Percentiles rank a stretch among this genome's conserved stretches.
phyloP scores from a whole-genome alignment of 2,329 filamentous ascomycete species.

The Hypoxylon sp. region DNA sequence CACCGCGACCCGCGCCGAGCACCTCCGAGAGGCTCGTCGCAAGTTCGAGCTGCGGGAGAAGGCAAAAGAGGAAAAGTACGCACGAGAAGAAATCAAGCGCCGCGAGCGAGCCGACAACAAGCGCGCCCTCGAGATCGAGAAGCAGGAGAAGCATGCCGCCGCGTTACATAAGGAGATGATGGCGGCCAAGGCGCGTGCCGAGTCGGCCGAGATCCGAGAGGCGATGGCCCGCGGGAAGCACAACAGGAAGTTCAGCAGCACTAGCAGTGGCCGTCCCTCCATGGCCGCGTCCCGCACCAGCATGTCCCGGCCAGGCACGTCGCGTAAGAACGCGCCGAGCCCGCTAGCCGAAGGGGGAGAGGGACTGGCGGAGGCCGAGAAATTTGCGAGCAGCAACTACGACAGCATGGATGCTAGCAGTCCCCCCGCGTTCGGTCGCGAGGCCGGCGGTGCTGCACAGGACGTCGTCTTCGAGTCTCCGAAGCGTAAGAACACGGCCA shows the following conservation, averaged over 20 bases:
- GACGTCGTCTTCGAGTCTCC: constrained; percentile 58
- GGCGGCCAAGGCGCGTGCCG: constrained; percentile 56
- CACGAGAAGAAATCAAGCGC: constrained; percentile 67
- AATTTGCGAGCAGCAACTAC: constrained; percentile 62
- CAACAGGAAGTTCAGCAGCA: constrained; percentile 48
- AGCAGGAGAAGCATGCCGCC: constrained; percentile 60
- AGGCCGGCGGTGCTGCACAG: constrained; percentile 56
- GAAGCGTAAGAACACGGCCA: constrained; percentile 61
- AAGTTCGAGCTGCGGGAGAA: constrained; percentile 73
- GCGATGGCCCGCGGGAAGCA: constrained; percentile 49
- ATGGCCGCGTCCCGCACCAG: constrained; percentile 47
- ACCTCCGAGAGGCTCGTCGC: constrained; percentile 70
- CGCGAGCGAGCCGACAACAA: constrained; percentile 69
- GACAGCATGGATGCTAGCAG: constrained; percentile 53
- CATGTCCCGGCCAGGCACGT: constrained; percentile 45
- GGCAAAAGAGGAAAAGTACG: constrained; percentile 72
- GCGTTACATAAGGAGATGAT: constrained; percentile 60
- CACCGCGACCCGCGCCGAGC: constrained; percentile 64
- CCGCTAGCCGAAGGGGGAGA: constrained; percentile 33
- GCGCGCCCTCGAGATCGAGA: constrained; percentile 65
- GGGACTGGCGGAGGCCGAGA: constrained; percentile 53
- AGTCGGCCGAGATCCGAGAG: constrained; percentile 49
- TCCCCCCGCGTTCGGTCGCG: constrained; percentile 47
- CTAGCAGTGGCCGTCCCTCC: constrained; percentile 49
- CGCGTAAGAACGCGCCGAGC: constrained; percentile 44